These are phyloP conservation scores for Nitzschia sp. DNA, from an alignment of 108 stramenopile genomes.

Conservation along the genomic window DNA sequence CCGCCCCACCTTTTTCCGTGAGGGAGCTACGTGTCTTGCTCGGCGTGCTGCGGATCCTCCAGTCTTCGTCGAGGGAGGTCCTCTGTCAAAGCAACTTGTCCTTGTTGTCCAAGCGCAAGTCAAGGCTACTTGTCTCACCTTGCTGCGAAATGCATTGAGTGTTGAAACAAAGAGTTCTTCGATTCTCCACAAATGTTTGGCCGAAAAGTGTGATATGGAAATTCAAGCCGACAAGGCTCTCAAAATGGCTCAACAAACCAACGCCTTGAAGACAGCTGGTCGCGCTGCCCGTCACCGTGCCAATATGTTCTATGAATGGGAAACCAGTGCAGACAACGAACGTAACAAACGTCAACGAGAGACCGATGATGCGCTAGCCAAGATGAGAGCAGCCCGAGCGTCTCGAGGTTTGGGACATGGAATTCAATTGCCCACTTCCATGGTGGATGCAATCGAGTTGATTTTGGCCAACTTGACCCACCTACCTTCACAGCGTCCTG, in stretches of 20 bases:
- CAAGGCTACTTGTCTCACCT: constrained; percentile 74
- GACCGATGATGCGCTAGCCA: constrained; percentile 79
- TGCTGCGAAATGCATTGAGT: constrained; percentile 78
- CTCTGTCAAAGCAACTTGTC: constrained; percentile 33
- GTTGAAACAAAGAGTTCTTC: constrained; percentile 67
- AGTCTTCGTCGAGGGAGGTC: constrained; percentile 31
- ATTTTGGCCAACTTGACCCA: constrained; percentile 73
- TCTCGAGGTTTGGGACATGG: constrained; percentile 85
- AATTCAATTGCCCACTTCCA: constrained; percentile 79
- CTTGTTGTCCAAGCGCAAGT: constrained; percentile 64
- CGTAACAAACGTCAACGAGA: constrained; percentile 78
- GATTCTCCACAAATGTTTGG: constrained; percentile 60
- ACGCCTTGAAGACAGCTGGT: constrained; percentile 78
- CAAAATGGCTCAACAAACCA: constrained; percentile 71
- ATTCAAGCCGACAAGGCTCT: constrained; percentile 84
- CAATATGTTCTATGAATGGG: constrained; percentile 85
- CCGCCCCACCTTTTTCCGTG: constrained; percentile 78
- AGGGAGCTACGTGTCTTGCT: constrained; percentile 72
- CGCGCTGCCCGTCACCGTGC: constrained; percentile 84
- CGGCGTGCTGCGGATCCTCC: constrained; percentile 74
- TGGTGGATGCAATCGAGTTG: constrained; percentile 79
- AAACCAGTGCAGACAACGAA: constrained; percentile 49
- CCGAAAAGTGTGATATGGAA: constrained; percentile 59
- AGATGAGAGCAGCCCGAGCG: constrained; percentile 76
- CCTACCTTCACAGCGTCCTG: constrained; percentile 62